These are phyloP conservation scores for Lentinus brumalis DNA, from an alignment of 768 basidiomycete genomes.

Conservation along the genomic window DNA sequence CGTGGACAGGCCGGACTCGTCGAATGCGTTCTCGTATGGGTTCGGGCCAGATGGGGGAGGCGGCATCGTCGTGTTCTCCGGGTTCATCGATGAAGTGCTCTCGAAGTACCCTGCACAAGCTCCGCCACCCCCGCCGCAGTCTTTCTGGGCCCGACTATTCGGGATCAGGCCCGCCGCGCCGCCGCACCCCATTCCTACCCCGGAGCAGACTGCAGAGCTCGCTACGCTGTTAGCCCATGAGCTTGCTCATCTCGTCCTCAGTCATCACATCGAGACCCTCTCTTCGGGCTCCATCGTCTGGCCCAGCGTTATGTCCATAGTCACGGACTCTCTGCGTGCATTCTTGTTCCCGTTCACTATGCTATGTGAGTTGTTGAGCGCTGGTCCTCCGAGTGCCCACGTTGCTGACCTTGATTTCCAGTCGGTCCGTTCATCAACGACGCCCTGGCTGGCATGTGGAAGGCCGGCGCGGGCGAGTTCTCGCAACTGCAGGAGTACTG, in stretches of 20 bases:
- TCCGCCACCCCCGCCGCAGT: constrained; percentile 23
- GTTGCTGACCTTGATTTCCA: constrained; percentile 22
- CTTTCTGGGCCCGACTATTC: constrained; percentile 48
- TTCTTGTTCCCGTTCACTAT: constrained; percentile 87
- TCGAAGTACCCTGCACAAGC: constrained; percentile 40
- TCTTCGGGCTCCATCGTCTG: constrained; percentile 82
- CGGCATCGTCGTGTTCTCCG: constrained; percentile 93
- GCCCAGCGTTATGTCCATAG: constrained; percentile 76
- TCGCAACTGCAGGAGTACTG: constrained; percentile 72
- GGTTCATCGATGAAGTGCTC: constrained; percentile 88
- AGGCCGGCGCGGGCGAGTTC: constrained; percentile 76
- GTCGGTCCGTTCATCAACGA: constrained; percentile 96
- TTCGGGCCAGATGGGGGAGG: constrained; percentile 91
- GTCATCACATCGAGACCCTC: constrained; percentile 91
- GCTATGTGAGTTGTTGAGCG: constrained; percentile 48
- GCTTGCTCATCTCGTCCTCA: constrained; percentile 85
- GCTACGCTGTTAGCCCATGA: constrained; percentile 94
- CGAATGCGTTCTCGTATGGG: constrained; percentile 95
- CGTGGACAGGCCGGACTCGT: constrained; percentile 80
- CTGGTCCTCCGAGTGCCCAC: constrained; percentile 31
- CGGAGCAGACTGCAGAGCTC: constrained; percentile 84
- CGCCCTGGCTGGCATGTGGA: constrained; percentile 80
- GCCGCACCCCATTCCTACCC: constrained; percentile 59
- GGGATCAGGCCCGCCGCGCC: constrained; percentile 35
- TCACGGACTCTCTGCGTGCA: constrained; percentile 74